phyloP scores from a whole-genome alignment of 176 grass and related monocot species.

The Tillandsia leiboldiana region DNA sequence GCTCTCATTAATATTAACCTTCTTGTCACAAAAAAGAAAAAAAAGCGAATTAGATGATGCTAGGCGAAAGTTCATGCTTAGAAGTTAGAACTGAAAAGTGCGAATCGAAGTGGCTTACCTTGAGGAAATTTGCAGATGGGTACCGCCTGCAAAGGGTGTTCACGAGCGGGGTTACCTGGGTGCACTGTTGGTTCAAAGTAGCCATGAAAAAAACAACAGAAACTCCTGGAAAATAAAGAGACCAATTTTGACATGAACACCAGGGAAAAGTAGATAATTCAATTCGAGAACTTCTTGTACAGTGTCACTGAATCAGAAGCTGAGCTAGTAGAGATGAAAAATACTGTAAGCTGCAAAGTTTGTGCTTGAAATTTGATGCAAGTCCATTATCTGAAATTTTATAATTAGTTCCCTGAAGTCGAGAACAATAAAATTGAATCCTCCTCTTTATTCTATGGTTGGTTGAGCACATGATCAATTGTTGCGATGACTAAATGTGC shows the following conservation, averaged over 20 bases:
- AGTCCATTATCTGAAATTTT: too few species aligned
- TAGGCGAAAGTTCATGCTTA: background rate
- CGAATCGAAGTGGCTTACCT: constrained; percentile 28
- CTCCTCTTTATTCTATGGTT: too few species aligned
- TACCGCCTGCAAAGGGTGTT: constrained; percentile 43
- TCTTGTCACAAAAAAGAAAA: background rate
- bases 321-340: too few species aligned
- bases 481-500: too few species aligned
- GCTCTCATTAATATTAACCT: constrained; percentile 52
- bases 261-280: background rate
- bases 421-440: too few species aligned
- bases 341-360: too few species aligned
- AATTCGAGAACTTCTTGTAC: background rate
- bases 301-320: too few species aligned
- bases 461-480: too few species aligned
- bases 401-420: too few species aligned
- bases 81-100: background rate
- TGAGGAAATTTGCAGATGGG: constrained; percentile 64
- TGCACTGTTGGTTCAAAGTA: constrained; percentile 35
- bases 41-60: background rate
- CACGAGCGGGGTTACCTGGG: constrained; percentile 30
- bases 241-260: background rate
- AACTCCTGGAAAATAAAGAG: constrained; percentile 26
- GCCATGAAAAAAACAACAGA: constrained; percentile 54
- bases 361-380: too few species aligned